Evolutionary conservation across 352 stramenopile genomes (phyloP).

Genomic region (Phytophthora tubulina): DNA sequence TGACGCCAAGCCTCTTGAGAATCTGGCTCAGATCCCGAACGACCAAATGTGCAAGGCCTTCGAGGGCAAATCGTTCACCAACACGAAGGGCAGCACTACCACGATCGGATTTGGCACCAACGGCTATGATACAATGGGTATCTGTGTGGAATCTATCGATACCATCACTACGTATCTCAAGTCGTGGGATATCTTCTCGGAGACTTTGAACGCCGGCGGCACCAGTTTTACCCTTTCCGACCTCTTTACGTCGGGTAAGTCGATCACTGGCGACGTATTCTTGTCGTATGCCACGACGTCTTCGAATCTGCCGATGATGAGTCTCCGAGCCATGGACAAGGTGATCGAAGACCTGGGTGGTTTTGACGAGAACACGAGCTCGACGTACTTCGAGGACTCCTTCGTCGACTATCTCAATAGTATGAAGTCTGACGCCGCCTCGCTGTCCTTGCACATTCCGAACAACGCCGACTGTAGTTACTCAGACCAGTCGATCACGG

Average conservation of each 20-base stretch:
- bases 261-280: conserved; percentile 36
- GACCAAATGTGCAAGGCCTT: conserved; percentile 60
- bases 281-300: conserved; percentile 34
- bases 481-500: conserved; percentile 28
- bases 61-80: conserved; percentile 48
- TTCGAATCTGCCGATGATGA: conserved; percentile 36
- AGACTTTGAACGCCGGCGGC: conserved; percentile 13
- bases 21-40: conserved; percentile 54
- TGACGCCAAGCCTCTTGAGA: neutral
- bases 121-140: conserved; percentile 41
- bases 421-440: conserved; percentile 11
- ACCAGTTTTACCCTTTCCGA: conserved; percentile 41
- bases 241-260: conserved; percentile 54
- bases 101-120: conserved; percentile 46
- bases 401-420: conserved; percentile 1
- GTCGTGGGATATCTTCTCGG: conserved; percentile 44
- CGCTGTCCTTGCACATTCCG: conserved; percentile 35
- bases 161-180: conserved; percentile 26
- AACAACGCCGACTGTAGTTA: too few species aligned
- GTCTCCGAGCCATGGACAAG: conserved; percentile 23
- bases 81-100: conserved; percentile 28
- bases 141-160: conserved; percentile 56
- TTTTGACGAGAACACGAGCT: too few species aligned
- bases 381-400: conserved; percentile 1
- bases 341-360: conserved; percentile 1